Percentiles rank a stretch among this genome's conserved stretches.
Evolutionary conservation across 805 yeast genomes (phyloP).

Genomic region (Starmerella etchellsii): DNA sequence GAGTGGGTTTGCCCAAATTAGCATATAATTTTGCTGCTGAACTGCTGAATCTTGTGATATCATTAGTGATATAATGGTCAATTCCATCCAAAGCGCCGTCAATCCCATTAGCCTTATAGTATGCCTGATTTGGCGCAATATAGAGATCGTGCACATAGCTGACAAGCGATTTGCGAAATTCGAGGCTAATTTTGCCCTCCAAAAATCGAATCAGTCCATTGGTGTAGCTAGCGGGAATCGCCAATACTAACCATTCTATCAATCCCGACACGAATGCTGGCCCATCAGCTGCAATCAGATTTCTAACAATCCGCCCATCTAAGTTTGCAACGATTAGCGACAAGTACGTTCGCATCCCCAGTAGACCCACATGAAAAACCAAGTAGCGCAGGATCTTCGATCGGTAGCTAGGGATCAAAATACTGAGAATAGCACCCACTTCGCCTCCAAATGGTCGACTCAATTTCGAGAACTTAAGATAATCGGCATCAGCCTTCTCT

Average conservation of each 20-base stretch:
- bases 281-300: slow-evolving; percentile 71
- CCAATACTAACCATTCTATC: slow-evolving; percentile 76
- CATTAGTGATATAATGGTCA: slow-evolving; percentile 79
- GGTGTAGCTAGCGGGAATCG: slow-evolving; percentile 86
- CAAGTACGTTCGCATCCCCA: slow-evolving; percentile 74
- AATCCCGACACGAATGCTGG: slow-evolving; percentile 62
- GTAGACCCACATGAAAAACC: slow-evolving; percentile 56
- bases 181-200: slow-evolving; percentile 61
- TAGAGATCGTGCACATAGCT: slow-evolving; percentile 86
- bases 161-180: slow-evolving; percentile 70
- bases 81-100: slow-evolving; percentile 47
- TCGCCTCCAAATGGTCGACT: slow-evolving; percentile 62
- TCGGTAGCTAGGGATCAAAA: slow-evolving; percentile 62
- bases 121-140: slow-evolving; percentile 65
- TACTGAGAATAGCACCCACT: slow-evolving; percentile 61
- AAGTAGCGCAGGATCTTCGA: slow-evolving; percentile 56
- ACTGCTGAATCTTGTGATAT: slow-evolving; percentile 65
- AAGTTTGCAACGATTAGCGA: slow-evolving; percentile 73
- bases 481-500: slow-evolving; percentile 16
- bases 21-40: slow-evolving; percentile 75
- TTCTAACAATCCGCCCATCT: slow-evolving; percentile 86
- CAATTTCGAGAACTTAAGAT: slow-evolving; percentile 9
- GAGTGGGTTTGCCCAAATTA: slow-evolving; percentile 80
- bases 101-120: slow-evolving; percentile 61
- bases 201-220: slow-evolving; percentile 78